Evolutionary conservation across 2,329 filamentous ascomycete genomes (phyloP).

Genomic region (Penicillium fuscoglaucum): DNA sequence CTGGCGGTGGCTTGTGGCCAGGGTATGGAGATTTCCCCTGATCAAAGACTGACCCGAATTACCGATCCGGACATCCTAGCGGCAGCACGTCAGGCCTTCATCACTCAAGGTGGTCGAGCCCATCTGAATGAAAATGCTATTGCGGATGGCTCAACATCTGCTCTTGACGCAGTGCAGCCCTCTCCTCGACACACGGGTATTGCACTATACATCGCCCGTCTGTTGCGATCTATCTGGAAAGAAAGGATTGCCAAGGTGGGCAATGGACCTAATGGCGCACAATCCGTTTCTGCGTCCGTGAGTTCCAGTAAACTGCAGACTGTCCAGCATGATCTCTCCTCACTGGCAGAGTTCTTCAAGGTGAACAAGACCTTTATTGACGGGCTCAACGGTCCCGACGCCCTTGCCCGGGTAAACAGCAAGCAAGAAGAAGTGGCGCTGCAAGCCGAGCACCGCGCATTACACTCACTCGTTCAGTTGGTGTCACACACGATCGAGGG

Average conservation of each 20-base stretch:
- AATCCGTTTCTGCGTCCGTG: conserved; percentile 68
- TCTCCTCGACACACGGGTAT: conserved; percentile 89
- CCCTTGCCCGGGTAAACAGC: conserved; percentile 72
- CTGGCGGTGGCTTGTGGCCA: conserved; percentile 94
- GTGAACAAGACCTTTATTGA: conserved; percentile 91
- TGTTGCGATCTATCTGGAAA: conserved; percentile 90
- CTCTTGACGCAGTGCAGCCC: conserved; percentile 78
- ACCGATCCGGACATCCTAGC: conserved; percentile 80
- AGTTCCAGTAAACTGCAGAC: conserved; percentile 66
- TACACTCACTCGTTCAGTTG: conserved; percentile 80
- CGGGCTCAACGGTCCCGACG: conserved; percentile 85
- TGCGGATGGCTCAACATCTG: conserved; percentile 60
- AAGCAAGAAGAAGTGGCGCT: conserved; percentile 89
- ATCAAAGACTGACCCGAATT: conserved; percentile 67
- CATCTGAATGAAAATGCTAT: conserved; percentile 76
- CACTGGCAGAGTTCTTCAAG: conserved; percentile 77
- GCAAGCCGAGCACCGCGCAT: conserved; percentile 89
- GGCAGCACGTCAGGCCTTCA: conserved; percentile 77
- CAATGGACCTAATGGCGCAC: conserved; percentile 57
- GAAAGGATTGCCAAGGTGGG: conserved; percentile 66
- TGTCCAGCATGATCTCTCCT: conserved; percentile 78
- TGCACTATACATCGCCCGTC: conserved; percentile 79
- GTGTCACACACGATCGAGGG: conserved; percentile 92
- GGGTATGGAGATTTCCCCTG: conserved; percentile 73
- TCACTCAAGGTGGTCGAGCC: conserved; percentile 87